These are phyloP conservation scores for Candida berthetii DNA, from an alignment of 805 yeast genomes.

Conservation along the genomic window DNA sequence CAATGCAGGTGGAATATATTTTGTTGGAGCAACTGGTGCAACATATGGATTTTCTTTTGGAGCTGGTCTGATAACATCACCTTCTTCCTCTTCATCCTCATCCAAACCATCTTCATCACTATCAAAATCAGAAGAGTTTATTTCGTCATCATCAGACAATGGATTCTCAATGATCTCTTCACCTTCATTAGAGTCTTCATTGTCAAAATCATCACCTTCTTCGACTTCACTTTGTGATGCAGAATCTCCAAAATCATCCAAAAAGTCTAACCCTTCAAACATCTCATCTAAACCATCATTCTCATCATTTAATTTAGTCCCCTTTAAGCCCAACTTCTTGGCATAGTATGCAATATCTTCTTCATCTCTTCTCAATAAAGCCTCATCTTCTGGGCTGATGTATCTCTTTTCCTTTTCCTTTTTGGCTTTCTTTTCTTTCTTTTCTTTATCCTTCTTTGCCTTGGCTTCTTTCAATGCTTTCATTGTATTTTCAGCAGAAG, in stretches of 20 bases:
- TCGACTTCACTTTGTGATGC: conserved; percentile 20
- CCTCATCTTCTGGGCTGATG: conserved; percentile 39
- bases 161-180: conserved; percentile 23
- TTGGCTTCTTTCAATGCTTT: conserved; percentile 20
- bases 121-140: conserved; percentile 36
- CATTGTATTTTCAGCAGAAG: conserved; percentile 15
- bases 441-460: conserved; percentile 8
- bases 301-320: conserved; percentile 47
- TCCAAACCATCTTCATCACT: conserved; percentile 31
- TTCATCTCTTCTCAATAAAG: conserved; percentile 53
- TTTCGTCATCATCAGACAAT: conserved; percentile 34
- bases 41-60: conserved; percentile 69
- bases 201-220: conserved; percentile 19
- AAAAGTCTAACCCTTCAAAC: conserved; percentile 55
- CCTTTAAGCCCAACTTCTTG: conserved; percentile 67
- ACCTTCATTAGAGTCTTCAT: conserved; percentile 13
- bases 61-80: conserved; percentile 23
- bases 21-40: conserved; percentile 41
- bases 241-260: conserved; percentile 30
- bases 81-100: conserved; percentile 24
- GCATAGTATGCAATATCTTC: conserved; percentile 81
- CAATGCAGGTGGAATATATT: conserved; percentile 85
- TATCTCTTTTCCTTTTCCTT: conserved; percentile 11
- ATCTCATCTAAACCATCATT: conserved; percentile 81
- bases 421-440: conserved; percentile 9